Conservation (phyloP, 306 rosid genomes). For the Crataegus laevigata region DNA sequence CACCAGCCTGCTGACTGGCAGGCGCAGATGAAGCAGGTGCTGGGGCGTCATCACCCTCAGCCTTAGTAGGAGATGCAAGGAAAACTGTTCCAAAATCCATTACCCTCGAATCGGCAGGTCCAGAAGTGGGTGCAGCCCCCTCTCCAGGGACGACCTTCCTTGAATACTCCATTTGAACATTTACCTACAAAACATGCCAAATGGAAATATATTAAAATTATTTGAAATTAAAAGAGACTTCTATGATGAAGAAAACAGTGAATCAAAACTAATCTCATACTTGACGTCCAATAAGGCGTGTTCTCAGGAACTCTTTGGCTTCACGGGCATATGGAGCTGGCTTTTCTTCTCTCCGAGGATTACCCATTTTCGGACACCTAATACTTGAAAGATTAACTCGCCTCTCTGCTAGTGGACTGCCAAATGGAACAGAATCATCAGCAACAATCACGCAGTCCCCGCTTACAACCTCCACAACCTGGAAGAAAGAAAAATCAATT, state of each 20-base stretch:
- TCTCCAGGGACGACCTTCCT: slow-evolving; percentile 59
- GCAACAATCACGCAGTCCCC: slow-evolving; percentile 93
- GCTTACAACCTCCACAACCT: slow-evolving; percentile 99
- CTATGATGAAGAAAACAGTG: slow-evolving; percentile 14
- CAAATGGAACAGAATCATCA: slow-evolving; percentile 84
- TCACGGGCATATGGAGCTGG: slow-evolving; percentile 99
- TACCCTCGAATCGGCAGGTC: slow-evolving; percentile 63
- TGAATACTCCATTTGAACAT: slow-evolving; percentile 94
- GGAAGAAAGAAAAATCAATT: slow-evolving; percentile 21
- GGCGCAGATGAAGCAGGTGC: slow-evolving; percentile 36
- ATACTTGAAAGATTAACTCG: slow-evolving; percentile 96
- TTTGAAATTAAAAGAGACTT: background rate
- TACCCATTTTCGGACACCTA: slow-evolving; percentile 95
- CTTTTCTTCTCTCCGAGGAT: slow-evolving; percentile 95
- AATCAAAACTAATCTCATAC: slow-evolving; percentile 36
- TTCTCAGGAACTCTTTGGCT: slow-evolving; percentile 93
- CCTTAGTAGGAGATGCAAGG: slow-evolving; percentile 35
- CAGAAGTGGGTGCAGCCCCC: slow-evolving; percentile 48
- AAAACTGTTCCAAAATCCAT: slow-evolving; percentile 98
- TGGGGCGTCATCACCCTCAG: slow-evolving; percentile 57
- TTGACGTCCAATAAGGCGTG: slow-evolving; percentile 82
- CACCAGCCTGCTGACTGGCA: slow-evolving; percentile 52
- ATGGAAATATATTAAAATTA: background rate
- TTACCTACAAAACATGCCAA: slow-evolving; percentile 46
- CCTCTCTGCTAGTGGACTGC: slow-evolving; percentile 89